phyloP scores from a whole-genome alignment of 2,329 filamentous ascomycete genomes.

The Phialophora tarda region DNA sequence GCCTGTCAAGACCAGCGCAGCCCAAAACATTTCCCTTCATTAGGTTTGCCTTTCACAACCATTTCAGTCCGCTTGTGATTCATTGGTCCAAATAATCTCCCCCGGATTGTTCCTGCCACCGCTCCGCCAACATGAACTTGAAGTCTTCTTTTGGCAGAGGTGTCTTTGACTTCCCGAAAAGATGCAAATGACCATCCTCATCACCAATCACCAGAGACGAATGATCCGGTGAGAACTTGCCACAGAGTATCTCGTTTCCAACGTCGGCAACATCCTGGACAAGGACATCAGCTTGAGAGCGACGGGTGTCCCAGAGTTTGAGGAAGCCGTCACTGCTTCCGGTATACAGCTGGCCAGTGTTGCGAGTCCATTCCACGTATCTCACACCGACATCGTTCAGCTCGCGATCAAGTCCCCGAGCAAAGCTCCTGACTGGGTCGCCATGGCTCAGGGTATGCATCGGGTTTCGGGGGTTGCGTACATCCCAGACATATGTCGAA shows the following conservation, averaged over 20 bases:
- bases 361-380: conserved; percentile 63
- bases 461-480: conserved; percentile 52
- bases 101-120: neutral
- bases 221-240: conserved; percentile 61
- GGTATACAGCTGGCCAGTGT: conserved; percentile 60
- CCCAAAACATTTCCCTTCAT: too few species aligned
- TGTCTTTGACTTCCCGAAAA: conserved; percentile 50
- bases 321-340: conserved; percentile 66
- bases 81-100: neutral
- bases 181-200: conserved; percentile 60
- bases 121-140: conserved; percentile 3
- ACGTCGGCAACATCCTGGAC: conserved; percentile 58
- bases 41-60: neutral
- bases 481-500: conserved; percentile 66
- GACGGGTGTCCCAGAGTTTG: conserved; percentile 65
- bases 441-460: conserved; percentile 60
- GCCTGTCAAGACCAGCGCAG: too few species aligned
- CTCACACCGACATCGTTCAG: conserved; percentile 63
- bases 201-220: conserved; percentile 64
- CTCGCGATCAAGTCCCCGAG: conserved; percentile 51
- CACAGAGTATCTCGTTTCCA: conserved; percentile 62
- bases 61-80: neutral
- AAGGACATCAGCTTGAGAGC: conserved; percentile 57
- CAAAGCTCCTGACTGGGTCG: conserved; percentile 55
- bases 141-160: conserved; percentile 4